A percentile compares a stretch with the other conserved stretches of the same genome.
These are phyloP conservation scores for Heliocybe sulcata DNA, from an alignment of 1,284 basidiomycete genomes.

Conservation along the genomic window DNA sequence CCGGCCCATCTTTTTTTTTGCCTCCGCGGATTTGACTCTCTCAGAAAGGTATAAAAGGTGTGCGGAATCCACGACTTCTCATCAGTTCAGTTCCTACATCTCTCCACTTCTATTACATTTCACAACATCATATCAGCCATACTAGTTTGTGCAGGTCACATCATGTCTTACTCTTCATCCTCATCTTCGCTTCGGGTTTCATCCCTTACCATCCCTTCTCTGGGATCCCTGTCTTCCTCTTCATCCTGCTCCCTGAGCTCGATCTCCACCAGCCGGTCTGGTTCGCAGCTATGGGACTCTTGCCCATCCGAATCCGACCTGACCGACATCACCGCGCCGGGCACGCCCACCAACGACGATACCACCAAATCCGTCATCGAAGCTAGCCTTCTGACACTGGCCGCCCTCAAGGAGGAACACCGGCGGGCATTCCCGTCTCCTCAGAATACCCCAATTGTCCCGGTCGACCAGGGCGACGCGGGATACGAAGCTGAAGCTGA, in stretches of 20 bases:
- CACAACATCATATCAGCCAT: not conserved
- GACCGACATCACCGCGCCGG: not conserved
- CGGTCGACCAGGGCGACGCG: not conserved
- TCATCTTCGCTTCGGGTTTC: not conserved
- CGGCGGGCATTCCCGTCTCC: not conserved
- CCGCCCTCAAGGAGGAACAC: not conserved
- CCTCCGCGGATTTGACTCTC: not conserved
- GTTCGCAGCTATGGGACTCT: not conserved
- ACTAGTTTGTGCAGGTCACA: not conserved
- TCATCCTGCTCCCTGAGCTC: not conserved
- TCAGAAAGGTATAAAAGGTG: not conserved
- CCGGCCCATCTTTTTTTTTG: too few species aligned
- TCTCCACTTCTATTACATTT: not conserved
- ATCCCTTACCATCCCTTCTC: not conserved
- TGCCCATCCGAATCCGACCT: not conserved
- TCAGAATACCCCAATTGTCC: not conserved
- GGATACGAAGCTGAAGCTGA: constrained; percentile 1
- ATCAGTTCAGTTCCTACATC: not conserved
- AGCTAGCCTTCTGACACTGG: not conserved
- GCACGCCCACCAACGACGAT: not conserved
- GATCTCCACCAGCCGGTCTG: not conserved
- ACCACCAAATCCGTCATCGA: not conserved
- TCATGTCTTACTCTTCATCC: not conserved
- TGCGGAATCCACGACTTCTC: not conserved
- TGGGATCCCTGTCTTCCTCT: not conserved